phyloP scores from a whole-genome alignment of 257 asterid species.

The Apocynum venetum region DNA sequence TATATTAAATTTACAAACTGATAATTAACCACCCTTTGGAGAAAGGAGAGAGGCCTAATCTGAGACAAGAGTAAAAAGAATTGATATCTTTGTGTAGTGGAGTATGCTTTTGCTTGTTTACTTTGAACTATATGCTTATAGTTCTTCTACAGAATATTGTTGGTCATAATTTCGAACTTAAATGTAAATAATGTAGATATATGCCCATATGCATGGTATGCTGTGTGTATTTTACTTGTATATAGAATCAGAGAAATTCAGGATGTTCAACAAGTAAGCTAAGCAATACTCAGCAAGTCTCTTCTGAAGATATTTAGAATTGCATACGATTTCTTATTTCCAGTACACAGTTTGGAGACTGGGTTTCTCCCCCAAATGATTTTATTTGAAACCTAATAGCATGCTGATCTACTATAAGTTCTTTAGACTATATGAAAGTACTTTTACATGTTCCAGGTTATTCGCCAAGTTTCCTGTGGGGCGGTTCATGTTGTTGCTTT shows the following conservation, averaged over 20 bases:
- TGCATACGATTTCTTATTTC: neutral
- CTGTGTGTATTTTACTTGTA: neutral
- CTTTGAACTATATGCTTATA: neutral
- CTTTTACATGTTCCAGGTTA: conserved; percentile 46
- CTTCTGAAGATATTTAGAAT: neutral
- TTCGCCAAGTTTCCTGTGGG: conserved; percentile 93
- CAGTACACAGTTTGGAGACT: neutral
- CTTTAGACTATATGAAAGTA: neutral
- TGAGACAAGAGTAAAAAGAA: neutral
- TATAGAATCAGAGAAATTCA: neutral
- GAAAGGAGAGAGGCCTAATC: neutral
- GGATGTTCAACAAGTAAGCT: neutral
- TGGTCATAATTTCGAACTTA: neutral
- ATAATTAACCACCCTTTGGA: neutral
- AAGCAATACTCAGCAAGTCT: neutral
- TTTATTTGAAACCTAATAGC: neutral
- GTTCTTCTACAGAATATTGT: neutral
- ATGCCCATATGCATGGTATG: neutral
- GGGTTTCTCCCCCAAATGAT: neutral
- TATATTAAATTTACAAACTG: no score
- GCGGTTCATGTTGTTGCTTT: conserved; percentile 90
- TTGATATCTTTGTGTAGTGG: neutral
- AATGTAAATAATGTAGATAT: neutral
- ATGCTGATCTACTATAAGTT: neutral
- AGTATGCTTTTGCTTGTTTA: neutral